These are phyloP conservation scores for Alternaria triticina DNA, from an alignment of 2,329 filamentous ascomycete species.

Conservation along the genomic window DNA sequence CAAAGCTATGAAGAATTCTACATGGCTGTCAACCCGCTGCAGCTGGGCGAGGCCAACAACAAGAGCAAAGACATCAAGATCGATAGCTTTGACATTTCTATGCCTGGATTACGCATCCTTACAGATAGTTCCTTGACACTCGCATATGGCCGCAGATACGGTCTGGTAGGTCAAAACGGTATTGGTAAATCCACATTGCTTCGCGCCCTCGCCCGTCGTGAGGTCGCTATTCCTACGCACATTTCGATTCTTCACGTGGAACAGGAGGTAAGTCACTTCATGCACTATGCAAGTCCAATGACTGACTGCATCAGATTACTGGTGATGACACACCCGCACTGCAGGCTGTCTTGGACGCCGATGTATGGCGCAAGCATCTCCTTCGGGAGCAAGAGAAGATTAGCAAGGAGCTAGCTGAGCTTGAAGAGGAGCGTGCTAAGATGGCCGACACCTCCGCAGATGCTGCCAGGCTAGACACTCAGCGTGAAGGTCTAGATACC, in stretches of 20 bases:
- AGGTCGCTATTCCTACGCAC: conserved; percentile 92
- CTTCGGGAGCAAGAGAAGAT: conserved; percentile 91
- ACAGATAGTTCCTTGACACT: conserved; percentile 89
- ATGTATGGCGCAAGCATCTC: conserved; percentile 97
- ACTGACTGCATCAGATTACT: conserved; percentile 66
- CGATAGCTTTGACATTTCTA: conserved; percentile 93
- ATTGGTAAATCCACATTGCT: conserved; percentile 87
- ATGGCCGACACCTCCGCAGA: conserved; percentile 93
- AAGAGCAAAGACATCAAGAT: conserved; percentile 99
- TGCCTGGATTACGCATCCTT: conserved; percentile 85
- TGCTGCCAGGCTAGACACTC: conserved; percentile 81
- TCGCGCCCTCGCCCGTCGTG: conserved; percentile 87
- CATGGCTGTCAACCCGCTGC: conserved; percentile 98
- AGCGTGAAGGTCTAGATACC: conserved; percentile 87
- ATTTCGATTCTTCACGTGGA: conserved; percentile 99
- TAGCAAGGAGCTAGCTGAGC: conserved; percentile 71
- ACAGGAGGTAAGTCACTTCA: conserved; percentile 74
- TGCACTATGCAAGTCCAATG: neutral
- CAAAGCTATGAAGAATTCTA: conserved; percentile 99
- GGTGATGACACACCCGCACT: conserved; percentile 95
- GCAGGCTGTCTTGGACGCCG: conserved; percentile 94
- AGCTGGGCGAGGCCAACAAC: conserved; percentile 72
- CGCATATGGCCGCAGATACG: conserved; percentile 91
- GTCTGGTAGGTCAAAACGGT: conserved; percentile 98
- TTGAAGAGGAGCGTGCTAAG: conserved; percentile 77